Base-by-base conservation (phyloP, 2,329 filamentous ascomycete species). In the Grosmannia huntii region DNA sequence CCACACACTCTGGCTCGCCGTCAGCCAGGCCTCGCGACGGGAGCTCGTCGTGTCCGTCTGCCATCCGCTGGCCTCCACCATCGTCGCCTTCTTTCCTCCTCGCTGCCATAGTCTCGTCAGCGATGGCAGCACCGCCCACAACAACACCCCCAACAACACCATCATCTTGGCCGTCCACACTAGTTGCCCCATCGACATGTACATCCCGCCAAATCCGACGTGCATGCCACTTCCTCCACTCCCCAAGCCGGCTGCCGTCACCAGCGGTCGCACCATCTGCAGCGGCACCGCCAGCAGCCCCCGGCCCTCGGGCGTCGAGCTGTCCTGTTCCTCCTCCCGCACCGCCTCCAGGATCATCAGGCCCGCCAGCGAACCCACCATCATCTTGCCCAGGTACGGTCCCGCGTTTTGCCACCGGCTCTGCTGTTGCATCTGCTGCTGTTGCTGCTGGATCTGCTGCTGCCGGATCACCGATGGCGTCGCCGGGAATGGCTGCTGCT, bases 311-410 rank as follows among this genome's bases (percentile, higher is more conserved):
- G 84, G 76, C 1, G 77, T 77, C 55, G 87, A 84, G 53, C 77
- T 80, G 65, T 82, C 80, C 68, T 82, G 71, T 71, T 90, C 81
- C 64, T 84, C 74, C 68, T 87, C 81, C 41, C 79, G 78, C 58
- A 91, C 77, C 1, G 89, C 90, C 72, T 96, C 90, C 64, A 96
- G 73, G 38, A 96, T 80, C 91, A 97, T 96, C 21, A 97, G 76
- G 16, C 90, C 90, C 27, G 91, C 92, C 60, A 97, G 80, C 21
- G 91, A 92, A 49, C 92, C 92, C 5, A 96, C 84, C 89, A 96
- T 94, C 63, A 96, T 78, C 72, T 95, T 95, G 56, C 81, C 82
- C 59, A 81, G 78, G 61, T 83, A 85, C 1, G 79, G 79, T 14
- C 71, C 75, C 6, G 74, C 71, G 60, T 75, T 77, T 56, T 75